These are phyloP conservation scores for Gastrolobium bilobum DNA, from an alignment of 306 rosid species.

Conservation along the genomic window DNA sequence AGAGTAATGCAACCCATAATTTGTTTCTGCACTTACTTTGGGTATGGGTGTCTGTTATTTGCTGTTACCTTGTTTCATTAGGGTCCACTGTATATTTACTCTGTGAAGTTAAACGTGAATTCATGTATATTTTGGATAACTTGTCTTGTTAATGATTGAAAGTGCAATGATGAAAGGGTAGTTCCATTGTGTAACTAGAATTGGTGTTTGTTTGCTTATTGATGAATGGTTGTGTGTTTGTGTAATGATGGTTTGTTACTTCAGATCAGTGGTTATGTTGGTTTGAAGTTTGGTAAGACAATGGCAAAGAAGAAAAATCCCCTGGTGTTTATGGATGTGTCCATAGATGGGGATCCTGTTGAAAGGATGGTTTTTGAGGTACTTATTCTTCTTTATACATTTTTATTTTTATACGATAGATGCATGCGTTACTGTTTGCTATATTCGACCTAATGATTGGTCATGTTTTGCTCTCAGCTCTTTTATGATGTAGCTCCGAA, in stretches of 20 bases:
- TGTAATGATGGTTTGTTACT: not conserved
- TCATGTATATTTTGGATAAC: not conserved
- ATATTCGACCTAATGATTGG: constrained; percentile 21
- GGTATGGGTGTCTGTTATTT: not conserved
- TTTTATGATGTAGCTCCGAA: constrained; percentile 86
- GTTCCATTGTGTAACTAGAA: not conserved
- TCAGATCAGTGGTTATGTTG: constrained; percentile 47
- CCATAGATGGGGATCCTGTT: constrained; percentile 91
- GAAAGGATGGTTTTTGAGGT: constrained; percentile 96
- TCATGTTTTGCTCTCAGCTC: constrained; percentile 60
- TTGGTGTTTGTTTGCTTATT: not conserved
- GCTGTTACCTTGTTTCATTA: not conserved
- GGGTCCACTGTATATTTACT: not conserved
- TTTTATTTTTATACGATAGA: not conserved
- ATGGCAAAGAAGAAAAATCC: constrained; percentile 87
- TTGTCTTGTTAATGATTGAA: not conserved
- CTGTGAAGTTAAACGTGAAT: not conserved
- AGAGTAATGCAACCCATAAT: not conserved
- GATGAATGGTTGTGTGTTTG: constrained; percentile 24
- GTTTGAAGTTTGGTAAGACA: constrained; percentile 44
- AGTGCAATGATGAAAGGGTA: not conserved
- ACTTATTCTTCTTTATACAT: constrained; percentile 6
- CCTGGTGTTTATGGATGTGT: constrained; percentile 83
- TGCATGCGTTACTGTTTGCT: not conserved
- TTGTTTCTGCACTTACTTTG: not conserved